Base-by-base conservation (phyloP, 495 filamentous ascomycete species). In the Penicillium verhagenii region DNA sequence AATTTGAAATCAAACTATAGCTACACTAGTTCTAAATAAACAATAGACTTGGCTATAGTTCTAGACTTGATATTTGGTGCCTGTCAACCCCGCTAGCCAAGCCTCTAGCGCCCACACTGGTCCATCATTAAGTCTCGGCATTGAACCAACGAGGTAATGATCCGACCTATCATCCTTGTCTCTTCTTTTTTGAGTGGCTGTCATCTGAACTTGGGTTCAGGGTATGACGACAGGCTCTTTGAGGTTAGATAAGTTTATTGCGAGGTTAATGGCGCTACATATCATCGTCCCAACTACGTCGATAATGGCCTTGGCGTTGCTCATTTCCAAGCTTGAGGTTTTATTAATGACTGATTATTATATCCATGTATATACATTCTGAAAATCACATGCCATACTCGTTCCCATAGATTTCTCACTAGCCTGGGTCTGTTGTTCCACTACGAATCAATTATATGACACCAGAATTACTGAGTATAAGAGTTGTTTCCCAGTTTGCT, bases 141-240 rank as follows among this genome's bases (percentile, higher is more conserved):
- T 60, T 25, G 21, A 31, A 54, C 54, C n/a, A 60, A 48, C 33
- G n/a, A 19, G 54, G 56, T 43, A 59, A 59, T 53, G 58, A 57
- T 61, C 52, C 58, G 21, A 29, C 51, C 31, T n/a, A 1, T 2
- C 9, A 46, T 28, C 43, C 47, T 29, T 13, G 26, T 25, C 24
- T 3, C 1, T 35, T 16, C 2, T 24, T 19, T 43, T 56, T 25
- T 54, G 25, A 56, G 39, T 60, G 60, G 56, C 47, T 54, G 39
- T 29, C 3, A 26, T 6, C 9, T 6, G 31, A 16, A 26, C 6
- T 28, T 40, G 2, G 24, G n/a, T 39, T 50, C 26, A 4, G 11
- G 19, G 24, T 1, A 28, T 51, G 44, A 49, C 45, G 19, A 39
- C 18, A 13, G 35, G 19, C 18, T 18, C 23, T 25, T 20, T 37